phyloP scores from a whole-genome alignment of 306 rosid genomes.

The Datisca glomerata region DNA sequence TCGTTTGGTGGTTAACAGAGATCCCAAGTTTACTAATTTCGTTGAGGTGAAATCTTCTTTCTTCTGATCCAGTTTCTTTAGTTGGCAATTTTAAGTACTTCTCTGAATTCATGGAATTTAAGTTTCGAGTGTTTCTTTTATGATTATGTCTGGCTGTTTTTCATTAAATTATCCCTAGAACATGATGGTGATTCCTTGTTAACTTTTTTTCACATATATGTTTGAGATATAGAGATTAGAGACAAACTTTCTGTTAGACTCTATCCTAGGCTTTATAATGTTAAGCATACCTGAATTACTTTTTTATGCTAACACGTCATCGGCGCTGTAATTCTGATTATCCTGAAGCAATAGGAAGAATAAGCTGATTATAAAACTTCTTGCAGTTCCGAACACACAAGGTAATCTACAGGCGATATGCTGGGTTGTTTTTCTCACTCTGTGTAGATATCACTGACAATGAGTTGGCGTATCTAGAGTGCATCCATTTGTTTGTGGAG shows the following conservation, averaged over 20 bases:
- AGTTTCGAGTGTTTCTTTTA: not conserved
- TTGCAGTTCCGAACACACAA: constrained; percentile 96
- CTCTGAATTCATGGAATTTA: not conserved
- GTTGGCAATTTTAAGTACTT: not conserved
- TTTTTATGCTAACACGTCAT: too few species aligned
- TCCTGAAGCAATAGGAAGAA: too few species aligned
- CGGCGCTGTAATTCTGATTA: too few species aligned
- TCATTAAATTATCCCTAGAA: not conserved
- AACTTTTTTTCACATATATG: too few species aligned
- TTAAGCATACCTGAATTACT: too few species aligned
- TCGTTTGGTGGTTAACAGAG: constrained; percentile 95
- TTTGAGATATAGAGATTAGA: too few species aligned
- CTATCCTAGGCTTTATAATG: too few species aligned
- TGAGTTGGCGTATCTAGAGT: constrained; percentile 89
- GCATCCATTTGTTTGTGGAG: constrained; percentile 93
- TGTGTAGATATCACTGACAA: constrained; percentile 99
- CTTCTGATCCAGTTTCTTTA: not conserved
- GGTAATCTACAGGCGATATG: constrained; percentile 90
- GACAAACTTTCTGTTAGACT: too few species aligned
- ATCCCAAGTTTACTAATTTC: constrained; percentile 90
- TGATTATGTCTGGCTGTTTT: not conserved
- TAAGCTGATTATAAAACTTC: constrained; percentile 6
- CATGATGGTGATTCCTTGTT: not conserved
- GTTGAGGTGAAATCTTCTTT: constrained; percentile 51
- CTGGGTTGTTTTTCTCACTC: constrained; percentile 90